Percentiles rank a stretch among this genome's conserved stretches.
Conservation (phyloP, 2,329 filamentous ascomycete genomes). For the Botrytis deweyae region DNA sequence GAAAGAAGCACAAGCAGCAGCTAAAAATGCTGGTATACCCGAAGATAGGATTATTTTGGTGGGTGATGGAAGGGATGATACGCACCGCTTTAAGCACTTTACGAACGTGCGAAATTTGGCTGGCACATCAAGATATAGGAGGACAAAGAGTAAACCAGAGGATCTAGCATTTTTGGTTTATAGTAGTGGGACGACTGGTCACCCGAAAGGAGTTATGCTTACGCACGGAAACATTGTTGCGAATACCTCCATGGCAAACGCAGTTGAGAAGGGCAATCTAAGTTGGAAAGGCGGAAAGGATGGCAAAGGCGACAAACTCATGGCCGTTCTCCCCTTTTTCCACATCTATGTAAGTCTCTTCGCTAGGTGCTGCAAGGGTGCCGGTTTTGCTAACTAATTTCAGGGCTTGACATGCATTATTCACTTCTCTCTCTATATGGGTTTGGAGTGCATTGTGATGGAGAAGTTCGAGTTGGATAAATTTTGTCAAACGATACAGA, state of each 20-base stretch:
- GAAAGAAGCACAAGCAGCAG: constrained; percentile 64
- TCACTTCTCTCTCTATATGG: constrained; percentile 64
- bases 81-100: constrained; percentile 67
- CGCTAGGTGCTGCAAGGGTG: neutral
- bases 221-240: constrained; percentile 79
- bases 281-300: constrained; percentile 57
- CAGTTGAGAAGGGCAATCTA: constrained; percentile 56
- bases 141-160: constrained; percentile 63
- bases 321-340: constrained; percentile 85
- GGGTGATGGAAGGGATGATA: constrained; percentile 64
- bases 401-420: constrained; percentile 71
- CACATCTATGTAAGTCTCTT: constrained; percentile 74
- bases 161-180: constrained; percentile 87
- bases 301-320: constrained; percentile 66
- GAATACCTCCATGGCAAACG: constrained; percentile 61
- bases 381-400: constrained; percentile 11
- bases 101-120: constrained; percentile 65
- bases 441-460: constrained; percentile 68
- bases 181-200: constrained; percentile 83
- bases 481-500: constrained; percentile 75
- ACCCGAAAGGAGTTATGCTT: constrained; percentile 89
- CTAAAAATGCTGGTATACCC: constrained; percentile 66
- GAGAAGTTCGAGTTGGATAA: constrained; percentile 77
- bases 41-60: constrained; percentile 73
- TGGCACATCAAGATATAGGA: constrained; percentile 56